A percentile compares a stretch with the other conserved stretches of the same genome.
phyloP scores from a whole-genome alignment of 2,329 filamentous ascomycete genomes.

The Podosphaera leucotricha region DNA sequence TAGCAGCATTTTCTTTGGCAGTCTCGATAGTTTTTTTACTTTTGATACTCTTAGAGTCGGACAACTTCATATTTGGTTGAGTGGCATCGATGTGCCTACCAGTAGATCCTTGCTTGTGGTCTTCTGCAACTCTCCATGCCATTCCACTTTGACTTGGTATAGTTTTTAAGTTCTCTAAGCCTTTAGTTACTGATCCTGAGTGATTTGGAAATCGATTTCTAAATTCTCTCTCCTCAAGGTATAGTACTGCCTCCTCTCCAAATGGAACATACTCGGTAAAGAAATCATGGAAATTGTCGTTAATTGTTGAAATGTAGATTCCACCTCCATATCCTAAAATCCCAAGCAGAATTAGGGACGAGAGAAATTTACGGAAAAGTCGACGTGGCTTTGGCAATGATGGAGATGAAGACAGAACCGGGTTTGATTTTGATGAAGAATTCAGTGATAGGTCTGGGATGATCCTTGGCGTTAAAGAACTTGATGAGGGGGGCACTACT shows the following conservation, averaged over 20 bases:
- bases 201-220: conserved; percentile 51
- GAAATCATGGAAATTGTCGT: conserved; percentile 97
- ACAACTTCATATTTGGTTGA: conserved; percentile 10
- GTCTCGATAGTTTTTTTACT: conserved; percentile 13
- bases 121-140: conserved; percentile 52
- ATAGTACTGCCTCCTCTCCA: conserved; percentile 82
- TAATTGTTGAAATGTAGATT: conserved; percentile 78
- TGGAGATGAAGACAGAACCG: conserved; percentile 17
- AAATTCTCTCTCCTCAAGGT: conserved; percentile 89
- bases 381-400: conserved; percentile 31
- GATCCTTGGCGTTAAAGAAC: conserved; percentile 12
- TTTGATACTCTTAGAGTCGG: conserved; percentile 7
- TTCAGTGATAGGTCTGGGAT: conserved; percentile 24
- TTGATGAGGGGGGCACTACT: background rate
- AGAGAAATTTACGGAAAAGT: conserved; percentile 50
- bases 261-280: conserved; percentile 94
- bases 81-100: conserved; percentile 38
- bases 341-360: conserved; percentile 54
- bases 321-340: conserved; percentile 65
- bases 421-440: conserved; percentile 22
- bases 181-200: conserved; percentile 16
- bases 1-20: conserved; percentile 13
- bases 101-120: conserved; percentile 22
- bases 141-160: conserved; percentile 72
- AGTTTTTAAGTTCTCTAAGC: conserved; percentile 44